These are phyloP conservation scores for Colletotrichum ledebouriae DNA, from an alignment of 2,329 filamentous ascomycete genomes.

Conservation along the genomic window DNA sequence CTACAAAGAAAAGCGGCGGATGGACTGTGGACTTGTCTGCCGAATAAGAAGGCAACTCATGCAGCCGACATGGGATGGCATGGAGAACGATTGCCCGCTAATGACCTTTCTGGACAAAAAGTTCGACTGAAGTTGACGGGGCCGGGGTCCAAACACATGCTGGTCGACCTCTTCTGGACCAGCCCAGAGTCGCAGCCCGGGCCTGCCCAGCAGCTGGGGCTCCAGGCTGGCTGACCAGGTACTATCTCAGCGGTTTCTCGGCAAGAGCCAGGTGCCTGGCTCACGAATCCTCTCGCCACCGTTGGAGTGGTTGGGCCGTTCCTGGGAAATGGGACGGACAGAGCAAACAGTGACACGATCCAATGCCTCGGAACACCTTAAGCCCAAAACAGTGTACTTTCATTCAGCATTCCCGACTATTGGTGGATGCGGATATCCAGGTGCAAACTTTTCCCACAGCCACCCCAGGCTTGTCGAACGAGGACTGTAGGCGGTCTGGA, in stretches of 20 bases:
- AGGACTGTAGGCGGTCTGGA: constrained; percentile 17
- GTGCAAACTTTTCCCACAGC: constrained; percentile 30
- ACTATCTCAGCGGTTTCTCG: constrained; percentile 35
- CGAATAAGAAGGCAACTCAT: constrained; percentile 34
- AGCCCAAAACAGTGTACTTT: constrained; percentile 36
- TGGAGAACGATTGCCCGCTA: constrained; percentile 42
- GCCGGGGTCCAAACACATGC: constrained; percentile 32
- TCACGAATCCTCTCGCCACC: constrained; percentile 39
- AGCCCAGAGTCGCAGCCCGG: constrained; percentile 30
- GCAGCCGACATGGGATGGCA: constrained; percentile 39
- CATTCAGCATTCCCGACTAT: constrained; percentile 28
- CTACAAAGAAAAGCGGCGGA: constrained; percentile 37
- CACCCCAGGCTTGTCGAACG: constrained; percentile 19
- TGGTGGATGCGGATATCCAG: constrained; percentile 23
- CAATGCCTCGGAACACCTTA: constrained; percentile 41
- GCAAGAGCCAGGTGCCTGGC: constrained; percentile 42
- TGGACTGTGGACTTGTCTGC: constrained; percentile 22
- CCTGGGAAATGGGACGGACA: constrained; percentile 35
- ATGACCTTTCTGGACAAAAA: constrained; percentile 35
- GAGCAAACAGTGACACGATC: constrained; percentile 38
- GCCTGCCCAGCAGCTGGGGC: constrained; percentile 33
- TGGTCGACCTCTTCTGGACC: constrained; percentile 32
- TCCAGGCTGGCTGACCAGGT: constrained; percentile 31
- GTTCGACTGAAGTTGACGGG: constrained; percentile 27
- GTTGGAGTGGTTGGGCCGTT: constrained; percentile 42